Evolutionary conservation across 768 basidiomycete species (phyloP), one percentile per base, ranked within the genome.

Genomic region (Psilocybe sp.): DNA sequence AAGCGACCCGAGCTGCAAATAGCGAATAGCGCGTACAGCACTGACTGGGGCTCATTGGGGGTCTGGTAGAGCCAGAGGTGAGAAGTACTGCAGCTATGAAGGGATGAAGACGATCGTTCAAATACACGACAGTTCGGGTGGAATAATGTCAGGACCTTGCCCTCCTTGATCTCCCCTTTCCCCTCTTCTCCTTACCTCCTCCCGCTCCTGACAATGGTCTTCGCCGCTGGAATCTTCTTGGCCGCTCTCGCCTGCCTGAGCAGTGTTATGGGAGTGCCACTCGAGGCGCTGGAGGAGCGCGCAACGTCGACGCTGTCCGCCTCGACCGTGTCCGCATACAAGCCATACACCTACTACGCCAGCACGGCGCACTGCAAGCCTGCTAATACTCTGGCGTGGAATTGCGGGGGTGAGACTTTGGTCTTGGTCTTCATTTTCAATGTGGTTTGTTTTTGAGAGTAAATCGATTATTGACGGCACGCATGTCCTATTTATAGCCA

Each of bases 291-390:
- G n/a, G 68, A 40, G 31, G 49, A 40, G 11, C 52, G 60, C 15
- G 52, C 52, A 35, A 72, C 79, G 51, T 67, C 67, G 1, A 49
- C 72, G 4, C 59, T 79, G 44, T 61, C 67, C 37, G 52, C 68
- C 5, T 16, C 73, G 0, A 70, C 79, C 56, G 69, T 82, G 10
- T 53, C 65, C 19, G 32, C 56, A 8, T 81, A 71, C 58, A 73
- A 60, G 23, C 68, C 78, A 0, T 82, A 73, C 64, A 69, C 79
- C 0, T 64, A 62, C 47, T 80, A 75, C 52, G 77, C 81, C 2
- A 70, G 70, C 28, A 59, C 80, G 8, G 80, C 68, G 1, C 79
- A 79, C 53, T 83, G 81, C 46, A 37, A 59, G 5, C 65, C 78
- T 14, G 46, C 69, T 1, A 54, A 62, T 19, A 80, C 77, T 15